Percentiles rank a stretch among this genome's conserved stretches.
Conservation (phyloP, 1,139 yeast species). For the Geotrichum aggregatum region DNA sequence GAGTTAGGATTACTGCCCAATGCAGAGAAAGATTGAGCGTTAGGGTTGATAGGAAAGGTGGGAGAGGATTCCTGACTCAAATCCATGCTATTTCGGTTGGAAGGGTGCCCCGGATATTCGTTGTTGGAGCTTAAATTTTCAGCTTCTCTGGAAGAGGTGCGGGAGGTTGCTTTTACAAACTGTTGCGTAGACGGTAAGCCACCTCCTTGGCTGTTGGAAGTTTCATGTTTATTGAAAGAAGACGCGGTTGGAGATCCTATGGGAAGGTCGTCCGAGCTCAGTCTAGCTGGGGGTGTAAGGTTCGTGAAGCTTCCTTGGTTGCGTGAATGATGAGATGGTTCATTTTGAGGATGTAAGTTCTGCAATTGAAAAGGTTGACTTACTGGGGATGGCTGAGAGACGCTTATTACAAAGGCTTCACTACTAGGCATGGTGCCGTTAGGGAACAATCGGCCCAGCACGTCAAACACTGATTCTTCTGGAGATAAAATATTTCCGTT, state of each 20-base stretch:
- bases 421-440: slow-evolving; percentile 58
- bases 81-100: neutral
- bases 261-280: neutral
- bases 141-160: neutral
- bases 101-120: too few species aligned
- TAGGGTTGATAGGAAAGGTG: neutral
- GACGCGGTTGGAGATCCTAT: neutral
- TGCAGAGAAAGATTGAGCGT: neutral
- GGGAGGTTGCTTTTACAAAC: neutral
- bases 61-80: neutral
- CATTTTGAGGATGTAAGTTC: neutral
- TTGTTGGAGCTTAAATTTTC: neutral
- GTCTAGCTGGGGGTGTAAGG: neutral
- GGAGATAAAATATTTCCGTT: slow-evolving; percentile 46
- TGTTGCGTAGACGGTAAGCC: neutral
- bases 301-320: neutral
- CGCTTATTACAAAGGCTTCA: slow-evolving; percentile 49
- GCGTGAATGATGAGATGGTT: neutral
- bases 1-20: neutral
- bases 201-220: neutral
- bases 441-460: slow-evolving; percentile 61
- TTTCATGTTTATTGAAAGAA: neutral
- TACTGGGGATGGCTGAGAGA: neutral
- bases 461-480: slow-evolving; percentile 57
- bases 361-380: neutral